phyloP scores from a whole-genome alignment of 2,329 filamentous ascomycete genomes.

The Pestalotiopsis sp. region DNA sequence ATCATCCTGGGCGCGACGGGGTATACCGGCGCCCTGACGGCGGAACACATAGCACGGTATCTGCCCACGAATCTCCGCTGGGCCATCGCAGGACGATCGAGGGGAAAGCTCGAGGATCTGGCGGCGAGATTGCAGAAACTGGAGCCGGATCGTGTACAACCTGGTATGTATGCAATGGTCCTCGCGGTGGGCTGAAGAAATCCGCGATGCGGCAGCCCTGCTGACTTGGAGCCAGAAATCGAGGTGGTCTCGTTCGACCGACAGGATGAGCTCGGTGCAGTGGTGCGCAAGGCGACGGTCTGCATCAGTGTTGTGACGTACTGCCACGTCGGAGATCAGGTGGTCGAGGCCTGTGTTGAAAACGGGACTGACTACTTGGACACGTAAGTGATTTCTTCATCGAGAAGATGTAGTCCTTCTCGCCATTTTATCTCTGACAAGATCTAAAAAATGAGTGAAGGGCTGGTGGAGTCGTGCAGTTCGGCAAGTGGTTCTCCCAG shows the following conservation, averaged over 20 bases:
- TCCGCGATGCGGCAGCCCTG: neutral
- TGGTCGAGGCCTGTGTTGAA: slow-evolving; percentile 24
- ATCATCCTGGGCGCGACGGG: slow-evolving; percentile 46
- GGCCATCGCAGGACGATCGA: slow-evolving; percentile 85
- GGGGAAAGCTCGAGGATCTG: slow-evolving; percentile 44
- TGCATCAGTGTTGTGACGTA: slow-evolving; percentile 27
- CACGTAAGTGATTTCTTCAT: slow-evolving; percentile 17
- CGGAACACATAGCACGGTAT: slow-evolving; percentile 72
- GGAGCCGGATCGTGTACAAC: slow-evolving; percentile 18
- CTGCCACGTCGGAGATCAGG: slow-evolving; percentile 18
- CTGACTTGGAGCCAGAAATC: slow-evolving; percentile 12
- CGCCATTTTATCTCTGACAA: neutral
- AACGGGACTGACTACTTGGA: slow-evolving; percentile 26
- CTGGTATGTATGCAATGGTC: slow-evolving; percentile 14
- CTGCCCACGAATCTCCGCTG: slow-evolving; percentile 80
- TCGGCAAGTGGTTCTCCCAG: slow-evolving; percentile 18
- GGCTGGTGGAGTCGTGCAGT: neutral
- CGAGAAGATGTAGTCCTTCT: too few species aligned
- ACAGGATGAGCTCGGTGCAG: slow-evolving; percentile 12
- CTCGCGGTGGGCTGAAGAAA: neutral
- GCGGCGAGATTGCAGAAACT: slow-evolving; percentile 9
- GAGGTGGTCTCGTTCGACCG: slow-evolving; percentile 20
- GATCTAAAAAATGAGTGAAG: neutral
- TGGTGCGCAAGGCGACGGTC: slow-evolving; percentile 20
- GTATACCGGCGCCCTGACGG: slow-evolving; percentile 79